Evolutionary conservation across 805 yeast genomes (phyloP).

Genomic region (Cyberlindnera mycetangii): DNA sequence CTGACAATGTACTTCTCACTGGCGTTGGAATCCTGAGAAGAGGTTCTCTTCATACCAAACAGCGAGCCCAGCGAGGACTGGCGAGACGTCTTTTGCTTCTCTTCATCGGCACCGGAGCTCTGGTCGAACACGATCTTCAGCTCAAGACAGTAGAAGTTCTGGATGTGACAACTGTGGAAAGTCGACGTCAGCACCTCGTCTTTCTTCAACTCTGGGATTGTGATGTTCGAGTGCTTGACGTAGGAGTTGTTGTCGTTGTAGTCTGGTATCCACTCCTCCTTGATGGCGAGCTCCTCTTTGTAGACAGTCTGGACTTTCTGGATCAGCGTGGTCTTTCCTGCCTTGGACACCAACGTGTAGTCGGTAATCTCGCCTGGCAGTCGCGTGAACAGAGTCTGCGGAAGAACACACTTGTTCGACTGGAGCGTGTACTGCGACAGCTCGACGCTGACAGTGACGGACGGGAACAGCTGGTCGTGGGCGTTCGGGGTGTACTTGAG

Average conservation of each 20-base stretch:
- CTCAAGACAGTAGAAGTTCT: slow-evolving; percentile 19
- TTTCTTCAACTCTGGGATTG: slow-evolving; percentile 9
- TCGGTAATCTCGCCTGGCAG: not conserved
- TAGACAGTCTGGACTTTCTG: slow-evolving; percentile 15
- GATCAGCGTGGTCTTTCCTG: not conserved
- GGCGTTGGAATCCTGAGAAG: not conserved
- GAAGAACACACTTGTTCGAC: slow-evolving; percentile 11
- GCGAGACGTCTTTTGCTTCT: not conserved
- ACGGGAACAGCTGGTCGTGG: slow-evolving; percentile 1
- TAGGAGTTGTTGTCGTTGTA: slow-evolving; percentile 10
- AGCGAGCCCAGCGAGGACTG: slow-evolving; percentile 3
- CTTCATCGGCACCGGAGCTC: not conserved
- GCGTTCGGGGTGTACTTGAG: slow-evolving; percentile 12
- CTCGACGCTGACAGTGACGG: slow-evolving; percentile 1
- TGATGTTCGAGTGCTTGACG: slow-evolving; percentile 6
- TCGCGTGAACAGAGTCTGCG: slow-evolving; percentile 3
- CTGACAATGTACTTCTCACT: not conserved
- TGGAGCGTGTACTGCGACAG: slow-evolving; percentile 17
- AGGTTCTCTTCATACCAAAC: slow-evolving; percentile 1
- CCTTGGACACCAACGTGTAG: not conserved
- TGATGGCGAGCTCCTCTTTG: not conserved
- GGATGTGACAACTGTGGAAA: slow-evolving; percentile 24
- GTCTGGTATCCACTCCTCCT: slow-evolving; percentile 21
- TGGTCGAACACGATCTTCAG: slow-evolving; percentile 12
- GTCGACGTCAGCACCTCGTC: slow-evolving; percentile 15